Evolutionary conservation across 2,329 filamentous ascomycete species (phyloP), one percentile per base, ranked within the genome.

Genomic region (Paraphoma chrysanthemicola): DNA sequence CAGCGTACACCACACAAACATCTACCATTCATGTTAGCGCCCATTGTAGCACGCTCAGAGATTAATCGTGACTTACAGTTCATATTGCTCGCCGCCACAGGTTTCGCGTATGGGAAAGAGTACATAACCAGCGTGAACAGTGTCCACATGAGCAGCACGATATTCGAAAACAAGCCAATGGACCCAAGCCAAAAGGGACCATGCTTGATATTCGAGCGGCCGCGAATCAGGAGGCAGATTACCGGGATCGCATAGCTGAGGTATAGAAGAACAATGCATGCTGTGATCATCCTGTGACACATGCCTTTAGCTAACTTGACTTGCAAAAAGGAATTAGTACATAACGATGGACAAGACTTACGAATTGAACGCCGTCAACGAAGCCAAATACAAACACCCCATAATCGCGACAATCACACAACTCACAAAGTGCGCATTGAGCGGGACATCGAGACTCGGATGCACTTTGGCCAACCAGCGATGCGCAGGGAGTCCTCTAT

Each of bases 51-150:
- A 55, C 16, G n/a, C 28, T 3, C 6, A 38, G 14, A 14, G 30
- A 18, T 18, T 12, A 3, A 49, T 56, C 7, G n/a, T 8, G 10
- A 47, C 61, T 55, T 44, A 57, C 67, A 70, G 30, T 73, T 75
- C 72, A 76, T 75, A 43, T 71, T 73, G n/a, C 67, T 57, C 4
- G 72, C 56, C 6, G 18, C 9, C 12, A 75, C 69, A 11, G 73
- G 72, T 44, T 66, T 68, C 9, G 66, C 54, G 50, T 74, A 75
- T 0, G 73, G 73, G 51, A 75, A 72, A 16, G 57, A 68, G 67
- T 80, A 83, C 69, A 84, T 81, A 48, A 84, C 60, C 47, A 84
- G 72, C 0, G 82, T 82, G 60, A 84, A 82, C 29, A 78, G 38
- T 0, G 81, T 83, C 81, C 82, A 84, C 12, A 65, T 42, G 12